Base-by-base conservation (phyloP, 2,329 filamentous ascomycete species). In the Zasmidium angulare region DNA sequence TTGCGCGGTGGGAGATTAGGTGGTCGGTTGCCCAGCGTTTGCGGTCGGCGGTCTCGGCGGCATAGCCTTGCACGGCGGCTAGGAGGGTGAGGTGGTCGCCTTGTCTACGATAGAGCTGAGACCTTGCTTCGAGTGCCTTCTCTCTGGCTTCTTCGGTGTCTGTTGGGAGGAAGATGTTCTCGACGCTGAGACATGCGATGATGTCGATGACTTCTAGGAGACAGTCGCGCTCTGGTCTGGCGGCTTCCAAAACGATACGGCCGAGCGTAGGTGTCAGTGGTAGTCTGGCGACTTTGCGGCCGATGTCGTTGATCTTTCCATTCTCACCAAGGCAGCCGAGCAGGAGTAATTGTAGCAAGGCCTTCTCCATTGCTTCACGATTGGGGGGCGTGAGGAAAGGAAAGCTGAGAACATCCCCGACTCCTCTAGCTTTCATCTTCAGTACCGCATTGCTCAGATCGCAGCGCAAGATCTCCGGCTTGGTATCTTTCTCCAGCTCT, bases 351-450 rank as follows among this genome's bases (percentile, higher is more conserved):
- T 95, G 89, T 4, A 95, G 75, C 0, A 97, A 79, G 0, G 93
- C 92, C 66, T 91, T 91, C 67, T 93, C 87, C 52, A 97, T 84
- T 0, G 90, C 84, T 63, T 96, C 89, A 2, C 86, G 77, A 9
- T 90, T 86, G 0, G 95, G 95, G 0, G 84, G 83, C 56, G 96
- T 92, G 72, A 98, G 87, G 50, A 97, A 85, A 0, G 93, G 91
- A 63, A 99, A 99, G 0, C 82, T 79, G 20, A 92, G 79, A 1
- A 96, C 84, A 70, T 98, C 89, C 23, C 90, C 82, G 12, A 98
- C 87, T 0, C 93, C 92, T 55, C 92, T 85, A 0, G 93, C 92
- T 74, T 96, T 97, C 89, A 99, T 96, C 0, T 90, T 96, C 10
- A 99, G 79, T 1, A 97, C 82, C 0, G 93, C 90, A 31, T 91